Base-by-base conservation (phyloP, 169 alveolate species). In the Hepatocystis sp. region DNA sequence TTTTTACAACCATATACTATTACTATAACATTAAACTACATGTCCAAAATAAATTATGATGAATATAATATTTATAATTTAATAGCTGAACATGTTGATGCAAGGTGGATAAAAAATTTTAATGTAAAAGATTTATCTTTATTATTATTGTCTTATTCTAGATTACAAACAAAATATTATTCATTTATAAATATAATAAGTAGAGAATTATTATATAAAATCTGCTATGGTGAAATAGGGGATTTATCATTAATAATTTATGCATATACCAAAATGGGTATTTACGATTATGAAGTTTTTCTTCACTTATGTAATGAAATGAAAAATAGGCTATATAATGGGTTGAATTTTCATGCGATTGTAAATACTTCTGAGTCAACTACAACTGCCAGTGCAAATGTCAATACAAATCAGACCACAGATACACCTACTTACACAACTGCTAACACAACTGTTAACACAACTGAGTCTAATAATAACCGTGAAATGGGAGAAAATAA, bases 41-140 rank as follows among this genome's bases (percentile, higher is more conserved):
- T 81, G 36, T 81, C 89, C 19, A 81, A 81, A 81, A 42, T 81
- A 39, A 81, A 81, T 65, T 81, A 81, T 63, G 67, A 81, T 15
- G 89, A 81, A 47, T 81, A 81, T 21, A 21, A 47, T 47, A 81
- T 81, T 61, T 81, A 61, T 25, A 81, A 81, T 53, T 52, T 81
- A 36, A 39, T 81, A 34, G 89, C 89, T 17, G 68, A 81, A 42
- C 36, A 61, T 21, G 30, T 81, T 21, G 89, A 81, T 23, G 89
- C 60, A 46, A 81, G 89, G 36, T 81, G 89, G 89, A 17, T 81
- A 27, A 81, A 81, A 36, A 81, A 81, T 61, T 81, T 81, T 81
- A 81, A 81, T 44, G 63, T 81, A 61, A 81, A 81, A 30, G 89
- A 81, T 61, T 66, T 81, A 27, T 47, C 84, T 13, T 42, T 34